These are phyloP conservation scores for Phytopythium ostracodes DNA, from an alignment of 352 stramenopile genomes.

Conservation along the genomic window DNA sequence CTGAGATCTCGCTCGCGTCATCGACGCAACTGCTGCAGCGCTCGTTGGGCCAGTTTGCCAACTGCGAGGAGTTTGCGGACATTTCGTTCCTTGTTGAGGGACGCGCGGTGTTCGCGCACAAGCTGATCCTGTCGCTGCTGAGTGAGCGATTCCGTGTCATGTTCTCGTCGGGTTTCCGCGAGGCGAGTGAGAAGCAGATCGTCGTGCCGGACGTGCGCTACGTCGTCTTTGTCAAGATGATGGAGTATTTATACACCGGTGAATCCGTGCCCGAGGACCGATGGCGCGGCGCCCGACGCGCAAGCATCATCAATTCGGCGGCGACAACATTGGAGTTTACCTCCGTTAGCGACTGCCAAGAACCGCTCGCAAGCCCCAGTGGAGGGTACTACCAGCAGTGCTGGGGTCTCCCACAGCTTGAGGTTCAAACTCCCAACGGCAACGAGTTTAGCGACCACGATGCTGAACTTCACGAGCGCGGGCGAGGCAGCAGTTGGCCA, in stretches of 20 bases:
- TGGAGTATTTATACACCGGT: constrained; percentile 95
- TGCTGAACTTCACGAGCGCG: constrained; percentile 7
- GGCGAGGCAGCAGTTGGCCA: constrained; percentile 4
- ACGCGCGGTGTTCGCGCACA: constrained; percentile 90
- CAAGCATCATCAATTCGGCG: background rate
- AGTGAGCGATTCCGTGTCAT: constrained; percentile 94
- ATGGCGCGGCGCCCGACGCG: constrained; percentile 1
- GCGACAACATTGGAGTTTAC: background rate
- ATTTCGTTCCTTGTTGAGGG: constrained; percentile 96
- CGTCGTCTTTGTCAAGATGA: constrained; percentile 88
- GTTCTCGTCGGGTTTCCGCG: constrained; percentile 92
- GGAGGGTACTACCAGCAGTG: constrained; percentile 6
- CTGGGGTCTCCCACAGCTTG: constrained; percentile 14
- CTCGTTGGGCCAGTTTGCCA: constrained; percentile 87
- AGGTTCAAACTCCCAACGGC: constrained; percentile 30
- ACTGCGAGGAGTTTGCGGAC: constrained; percentile 93
- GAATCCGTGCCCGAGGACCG: constrained; percentile 16
- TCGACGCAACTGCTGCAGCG: constrained; percentile 60
- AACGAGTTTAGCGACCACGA: constrained; percentile 21
- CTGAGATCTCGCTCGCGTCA: constrained; percentile 76
- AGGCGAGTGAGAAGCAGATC: constrained; percentile 81
- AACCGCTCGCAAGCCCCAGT: background rate
- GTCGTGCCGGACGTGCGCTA: constrained; percentile 89
- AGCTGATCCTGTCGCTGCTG: constrained; percentile 90
- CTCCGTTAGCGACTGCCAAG: background rate